Evolutionary conservation across 805 yeast genomes (phyloP), one percentile per base, ranked within the genome.

Genomic region (Lachancea sp.): DNA sequence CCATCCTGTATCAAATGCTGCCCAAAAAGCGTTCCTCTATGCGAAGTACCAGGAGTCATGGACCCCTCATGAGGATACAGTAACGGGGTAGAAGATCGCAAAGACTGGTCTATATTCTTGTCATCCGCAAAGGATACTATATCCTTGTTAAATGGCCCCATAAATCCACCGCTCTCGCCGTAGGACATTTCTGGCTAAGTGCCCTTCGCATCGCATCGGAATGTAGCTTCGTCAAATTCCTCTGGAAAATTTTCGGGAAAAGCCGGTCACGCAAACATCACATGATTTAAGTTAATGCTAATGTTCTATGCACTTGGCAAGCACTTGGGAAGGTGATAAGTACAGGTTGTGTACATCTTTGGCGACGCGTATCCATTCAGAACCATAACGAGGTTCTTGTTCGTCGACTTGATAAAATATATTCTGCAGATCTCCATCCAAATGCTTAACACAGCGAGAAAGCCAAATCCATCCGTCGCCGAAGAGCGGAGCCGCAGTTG

Each of bases 381-480:
- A 64, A 0, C 96, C 96, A 44, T 67, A 71, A 21, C 70, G 71
- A 1, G 90, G 85, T 30, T 73, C 78, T 2, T 71, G 75, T 3
- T 52, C 58, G 3, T 48, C 38, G 25, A 75, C 74, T 18, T 55
- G 53, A 5, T 49, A 43, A 18, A 70, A 45, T 28, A 79, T 52
- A 4, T 49, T 45, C 3, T 55, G 51, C n/a, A 60, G 32, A 11
- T 72, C 78, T 2, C 56, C 63, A 2, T 71, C 73, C 36, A 62
- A 64, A 45, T 68, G 71, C 16, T 48, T 37, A 32, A 67, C 42
- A 46, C 72, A 75, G 20, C 69, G 66, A 49, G 74, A 75, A 36
- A 69, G 53, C 81, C 87, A 80, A 1, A 77, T 74, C 83, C 94
- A 87, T 2, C 71, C 61, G 60, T 89, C 97, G 3, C 95, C 97